Conservation (phyloP, 2,329 filamentous ascomycete species). For the Penicillium griseofulvum region DNA sequence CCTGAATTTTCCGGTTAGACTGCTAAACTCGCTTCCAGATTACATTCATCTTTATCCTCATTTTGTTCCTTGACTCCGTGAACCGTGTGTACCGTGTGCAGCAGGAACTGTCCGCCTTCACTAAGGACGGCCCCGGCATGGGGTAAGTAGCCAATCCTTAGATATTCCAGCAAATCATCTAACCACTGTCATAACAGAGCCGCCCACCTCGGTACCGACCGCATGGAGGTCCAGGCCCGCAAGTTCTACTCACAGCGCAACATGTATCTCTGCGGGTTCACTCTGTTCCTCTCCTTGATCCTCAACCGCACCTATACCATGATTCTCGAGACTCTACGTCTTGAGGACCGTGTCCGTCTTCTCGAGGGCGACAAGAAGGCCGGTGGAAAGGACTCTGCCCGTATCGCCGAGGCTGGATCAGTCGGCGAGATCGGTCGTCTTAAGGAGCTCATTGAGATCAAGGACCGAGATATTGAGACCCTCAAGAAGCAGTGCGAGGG, state of each 20-base stretch:
- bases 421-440: constrained; percentile 76
- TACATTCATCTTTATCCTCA: constrained; percentile 97
- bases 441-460: constrained; percentile 64
- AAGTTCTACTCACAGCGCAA: constrained; percentile 99
- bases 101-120: constrained; percentile 73
- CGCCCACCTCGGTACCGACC: constrained; percentile 82
- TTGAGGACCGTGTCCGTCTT: constrained; percentile 86
- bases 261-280: constrained; percentile 99
- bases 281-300: constrained; percentile 96
- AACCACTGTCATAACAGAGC: constrained; percentile 48
- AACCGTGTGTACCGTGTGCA: constrained; percentile 96
- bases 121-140: constrained; percentile 57
- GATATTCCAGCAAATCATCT: constrained; percentile 1
- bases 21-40: constrained; percentile 55
- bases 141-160: constrained; percentile 46
- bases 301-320: constrained; percentile 97
- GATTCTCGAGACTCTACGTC: constrained; percentile 86
- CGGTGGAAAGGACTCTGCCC: constrained; percentile 66
- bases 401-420: constrained; percentile 69
- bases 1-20: fast-evolving
- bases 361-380: constrained; percentile 66
- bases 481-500: constrained; percentile 91
- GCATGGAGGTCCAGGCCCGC: constrained; percentile 96
- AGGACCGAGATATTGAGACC: constrained; percentile 78
- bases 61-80: constrained; percentile 96